Evolutionary conservation across 2,329 filamentous ascomycete genomes (phyloP).

Genomic region (Aspergillus calidoustus): DNA sequence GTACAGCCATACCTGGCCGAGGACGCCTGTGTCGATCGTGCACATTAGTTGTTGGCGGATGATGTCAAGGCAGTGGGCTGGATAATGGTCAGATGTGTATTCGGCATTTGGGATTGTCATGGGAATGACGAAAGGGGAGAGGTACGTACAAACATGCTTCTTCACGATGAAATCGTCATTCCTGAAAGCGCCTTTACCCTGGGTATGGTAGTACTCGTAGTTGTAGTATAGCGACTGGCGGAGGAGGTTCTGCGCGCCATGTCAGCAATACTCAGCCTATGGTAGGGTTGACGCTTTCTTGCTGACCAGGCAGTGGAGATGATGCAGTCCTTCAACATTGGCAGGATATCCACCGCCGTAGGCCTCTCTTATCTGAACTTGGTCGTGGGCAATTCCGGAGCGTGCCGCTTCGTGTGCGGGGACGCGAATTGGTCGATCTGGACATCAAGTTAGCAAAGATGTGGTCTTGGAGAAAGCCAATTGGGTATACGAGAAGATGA

Average conservation of each 20-base stretch:
- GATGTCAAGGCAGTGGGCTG: constrained; percentile 65
- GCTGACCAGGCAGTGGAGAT: constrained; percentile 59
- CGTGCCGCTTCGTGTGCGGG: constrained; percentile 53
- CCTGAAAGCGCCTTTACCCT: constrained; percentile 57
- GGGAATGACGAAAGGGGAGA: not conserved
- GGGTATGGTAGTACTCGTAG: constrained; percentile 59
- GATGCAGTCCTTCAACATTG: constrained; percentile 39
- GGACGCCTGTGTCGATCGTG: constrained; percentile 62
- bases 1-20: constrained; percentile 65
- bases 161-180: constrained; percentile 61
- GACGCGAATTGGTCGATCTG: constrained; percentile 56
- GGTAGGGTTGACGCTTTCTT: no score
- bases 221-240: constrained; percentile 65
- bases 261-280: no score
- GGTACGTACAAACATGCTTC: constrained; percentile 60
- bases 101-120: no score
- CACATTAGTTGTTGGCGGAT: constrained; percentile 68
- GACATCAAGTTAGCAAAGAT: no score
- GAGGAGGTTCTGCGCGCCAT: constrained; percentile 60
- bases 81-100: not conserved
- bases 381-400: constrained; percentile 58
- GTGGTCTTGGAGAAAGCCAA: no score
- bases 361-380: constrained; percentile 59
- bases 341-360: constrained; percentile 61
- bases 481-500: no score